Base-by-base conservation (phyloP, 2,329 filamentous ascomycete species). In the Chrysoporthe deuterocubensis region DNA sequence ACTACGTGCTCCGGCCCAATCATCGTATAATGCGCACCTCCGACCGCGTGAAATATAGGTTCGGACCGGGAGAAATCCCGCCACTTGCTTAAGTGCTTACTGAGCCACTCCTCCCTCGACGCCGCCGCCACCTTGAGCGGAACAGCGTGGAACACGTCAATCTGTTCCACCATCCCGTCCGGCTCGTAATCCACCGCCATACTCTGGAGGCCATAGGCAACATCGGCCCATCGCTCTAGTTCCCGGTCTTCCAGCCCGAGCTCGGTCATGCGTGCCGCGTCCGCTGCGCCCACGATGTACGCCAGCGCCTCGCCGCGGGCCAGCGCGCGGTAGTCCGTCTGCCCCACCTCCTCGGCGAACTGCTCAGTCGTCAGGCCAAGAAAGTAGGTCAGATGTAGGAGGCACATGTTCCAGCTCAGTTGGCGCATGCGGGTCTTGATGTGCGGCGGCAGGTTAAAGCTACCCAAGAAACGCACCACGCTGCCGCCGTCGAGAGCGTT, bases 381-480 rank as follows among this genome's bases (percentile, higher is more conserved):
- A 69, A 84, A 84, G 54, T 78, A 75, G 0, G 74, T 69, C 1
- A 84, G 73, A 67, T 83, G 77, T 0, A 83, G 65, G 6, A 83
- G 71, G 60, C 78, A 79, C 43, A 71, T 69, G 64, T 74, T 76
- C 76, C 78, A 82, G 69, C 75, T 68, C 32, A 83, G 75, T 69
- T 80, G 69, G 1, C 75, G 73, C 79, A 84, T 80, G 65, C 80
- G 75, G 0, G 54, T 52, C 66, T 81, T 82, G 74, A 85, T 83
- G 67, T 82, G 79, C 3, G 83, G 84, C 1, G 84, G 83, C 4
- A 83, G 72, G 26, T 26, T 26, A 26, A 26, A 26, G 26, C 26
- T 26, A 26, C 26, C 26, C 26, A 26, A 26, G 72, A 86, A 86
- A 0, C 70, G 54, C 1, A 87, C 81, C 43, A 26, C 26, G 26